Evolutionary conservation across 768 basidiomycete species (phyloP).

Genomic region (Boletus barrowsii): DNA sequence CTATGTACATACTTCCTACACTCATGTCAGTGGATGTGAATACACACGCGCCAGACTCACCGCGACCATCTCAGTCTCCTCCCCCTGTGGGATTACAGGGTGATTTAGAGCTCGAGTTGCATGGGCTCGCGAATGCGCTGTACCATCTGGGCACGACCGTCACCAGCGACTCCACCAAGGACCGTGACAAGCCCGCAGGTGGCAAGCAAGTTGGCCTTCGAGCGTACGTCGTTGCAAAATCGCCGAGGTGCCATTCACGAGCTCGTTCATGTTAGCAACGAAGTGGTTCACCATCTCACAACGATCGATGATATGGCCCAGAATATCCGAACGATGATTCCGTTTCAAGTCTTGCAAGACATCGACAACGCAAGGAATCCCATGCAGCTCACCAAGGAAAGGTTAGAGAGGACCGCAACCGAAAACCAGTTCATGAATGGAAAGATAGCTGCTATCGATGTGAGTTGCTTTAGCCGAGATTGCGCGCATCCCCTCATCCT

Average conservation of each 20-base stretch:
- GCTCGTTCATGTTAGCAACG: slow-evolving; percentile 48
- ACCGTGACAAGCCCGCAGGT: slow-evolving; percentile 65
- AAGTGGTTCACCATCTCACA: slow-evolving; percentile 65
- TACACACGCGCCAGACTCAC: slow-evolving; percentile 42
- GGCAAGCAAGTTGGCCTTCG: slow-evolving; percentile 76
- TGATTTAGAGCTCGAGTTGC: slow-evolving; percentile 70
- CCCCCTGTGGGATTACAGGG: slow-evolving; percentile 67
- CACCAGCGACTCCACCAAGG: slow-evolving; percentile 79
- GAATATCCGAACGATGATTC: slow-evolving; percentile 60
- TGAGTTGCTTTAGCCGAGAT: slow-evolving; percentile 34
- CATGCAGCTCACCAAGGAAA: slow-evolving; percentile 75
- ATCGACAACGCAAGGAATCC: slow-evolving; percentile 81
- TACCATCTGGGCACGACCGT: slow-evolving; percentile 84
- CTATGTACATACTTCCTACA: neutral
- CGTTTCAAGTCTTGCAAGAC: slow-evolving; percentile 71
- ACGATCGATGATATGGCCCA: slow-evolving; percentile 69
- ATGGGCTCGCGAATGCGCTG: slow-evolving; percentile 72
- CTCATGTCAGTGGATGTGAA: slow-evolving; percentile 8
- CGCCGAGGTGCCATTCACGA: neutral
- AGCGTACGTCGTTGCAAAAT: slow-evolving; percentile 46
- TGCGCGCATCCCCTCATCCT: slow-evolving; percentile 32
- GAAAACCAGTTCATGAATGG: slow-evolving; percentile 94
- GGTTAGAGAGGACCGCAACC: slow-evolving; percentile 77
- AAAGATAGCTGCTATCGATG: slow-evolving; percentile 76
- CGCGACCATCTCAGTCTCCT: slow-evolving; percentile 71